Evolutionary conservation across 495 filamentous ascomycete genomes (phyloP), one percentile per base, ranked within the genome.

Genomic region (Xylaria castorea): DNA sequence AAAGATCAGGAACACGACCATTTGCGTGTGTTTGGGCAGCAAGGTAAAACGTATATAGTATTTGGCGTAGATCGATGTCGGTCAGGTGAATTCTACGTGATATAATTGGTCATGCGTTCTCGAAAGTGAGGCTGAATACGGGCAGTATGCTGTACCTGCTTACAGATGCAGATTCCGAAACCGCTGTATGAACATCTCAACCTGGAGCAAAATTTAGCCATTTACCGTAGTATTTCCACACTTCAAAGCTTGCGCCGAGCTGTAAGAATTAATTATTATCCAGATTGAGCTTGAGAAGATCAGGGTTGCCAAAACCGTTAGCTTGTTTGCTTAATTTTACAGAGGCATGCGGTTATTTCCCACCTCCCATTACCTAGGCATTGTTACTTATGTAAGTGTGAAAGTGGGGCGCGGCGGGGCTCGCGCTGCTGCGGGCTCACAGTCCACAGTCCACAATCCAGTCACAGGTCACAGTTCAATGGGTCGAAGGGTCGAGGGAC

Each of bases 71-170:
- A 11, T 25, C 20, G 18, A 34, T 34, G 66, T 25, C 27, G 30
- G 66, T 25, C 44, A 42, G 5, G 5, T 6, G n/a, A 20, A 44
- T 22, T 42, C 18, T 36, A 44, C n/a, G 34, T 9, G 42, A 57
- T 32, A 34, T 68, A 9, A 68, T 68, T 68, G 50, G 66, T 20
- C 6, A 51, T 27, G 36, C 14, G 22, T 20, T 11, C 48, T 44
- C 48, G 66, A 42, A 44, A 68, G 66, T 57, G 50, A 68, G 66
- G 66, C 66, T 68, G 66, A 68, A 55, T 44, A 34, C 50, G 30
- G 20, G 38, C 18, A 25, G 11, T n/a, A 27, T 44, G n/a, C 61
- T 36, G 55, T 60, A 32, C 55, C 6, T 40, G 27, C 5, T n/a
- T n/a, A n/a, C n/a, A 30, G 53, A 25, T 18, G 22, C 53, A 57